These are phyloP conservation scores for Vitis labrusca DNA, from an alignment of 164 flowering plant species.

Conservation along the genomic window DNA sequence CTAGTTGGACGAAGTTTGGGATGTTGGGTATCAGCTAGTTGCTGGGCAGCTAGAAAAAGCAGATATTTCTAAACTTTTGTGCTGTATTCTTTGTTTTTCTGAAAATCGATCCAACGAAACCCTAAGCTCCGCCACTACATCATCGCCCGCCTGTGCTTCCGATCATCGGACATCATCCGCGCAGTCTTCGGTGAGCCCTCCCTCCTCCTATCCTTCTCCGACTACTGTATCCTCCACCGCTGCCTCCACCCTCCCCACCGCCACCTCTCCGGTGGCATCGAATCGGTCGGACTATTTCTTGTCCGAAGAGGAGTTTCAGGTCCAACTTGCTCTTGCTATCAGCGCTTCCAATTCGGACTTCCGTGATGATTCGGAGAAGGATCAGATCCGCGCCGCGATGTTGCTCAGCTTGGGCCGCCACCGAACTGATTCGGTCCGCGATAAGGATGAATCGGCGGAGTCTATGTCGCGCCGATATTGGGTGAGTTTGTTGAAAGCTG, in stretches of 20 bases:
- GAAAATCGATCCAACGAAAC: conserved; percentile 57
- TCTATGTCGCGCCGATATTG: conserved; percentile 63
- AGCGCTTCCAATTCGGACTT: conserved; percentile 78
- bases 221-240: conserved; percentile 4
- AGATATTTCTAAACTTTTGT: too few relatives aligned
- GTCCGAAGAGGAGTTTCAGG: conserved; percentile 92
- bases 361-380: conserved; percentile 56
- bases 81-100: too few relatives aligned
- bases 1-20: too few relatives aligned
- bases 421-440: conserved; percentile 25
- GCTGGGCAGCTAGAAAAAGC: too few relatives aligned
- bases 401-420: conserved; percentile 57
- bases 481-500: conserved; percentile 42
- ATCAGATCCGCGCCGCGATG: conserved; percentile 83
- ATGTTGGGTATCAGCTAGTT: too few relatives aligned
- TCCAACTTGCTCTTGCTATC: conserved; percentile 90
- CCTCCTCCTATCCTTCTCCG: not conserved
- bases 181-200: conserved; percentile 18
- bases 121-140: conserved; percentile 14
- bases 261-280: conserved; percentile 13
- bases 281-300: conserved; percentile 51
- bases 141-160: conserved; percentile 27
- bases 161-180: conserved; percentile 28
- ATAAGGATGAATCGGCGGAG: conserved; percentile 40
- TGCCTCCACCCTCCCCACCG: conserved; percentile 9